Conservation (phyloP, 2,329 filamentous ascomycete genomes). For the Exophiala sideris region DNA sequence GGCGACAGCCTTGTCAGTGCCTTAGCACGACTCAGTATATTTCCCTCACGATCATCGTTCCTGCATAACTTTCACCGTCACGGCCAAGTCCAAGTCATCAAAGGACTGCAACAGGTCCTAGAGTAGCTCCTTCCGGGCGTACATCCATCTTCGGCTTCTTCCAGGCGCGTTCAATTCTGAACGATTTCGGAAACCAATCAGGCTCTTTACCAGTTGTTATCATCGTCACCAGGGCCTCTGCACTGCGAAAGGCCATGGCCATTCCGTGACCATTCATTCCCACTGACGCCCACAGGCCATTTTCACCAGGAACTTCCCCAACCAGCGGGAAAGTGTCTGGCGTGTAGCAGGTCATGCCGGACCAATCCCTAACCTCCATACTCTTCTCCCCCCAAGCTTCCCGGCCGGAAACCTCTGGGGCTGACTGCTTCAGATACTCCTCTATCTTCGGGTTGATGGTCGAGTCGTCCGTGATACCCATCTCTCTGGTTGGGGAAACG, state of each 20-base stretch:
- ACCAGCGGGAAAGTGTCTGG: constrained; percentile 47
- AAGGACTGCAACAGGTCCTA: no score
- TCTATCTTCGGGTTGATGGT: constrained; percentile 41
- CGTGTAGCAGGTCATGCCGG: constrained; percentile 49
- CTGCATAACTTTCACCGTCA: no score
- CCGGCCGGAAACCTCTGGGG: neutral
- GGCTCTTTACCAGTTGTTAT: constrained; percentile 25
- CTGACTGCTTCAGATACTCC: constrained; percentile 28
- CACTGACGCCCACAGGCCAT: constrained; percentile 48
- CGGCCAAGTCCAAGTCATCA: no score
- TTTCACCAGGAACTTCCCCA: constrained; percentile 39
- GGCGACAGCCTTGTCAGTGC: no score
- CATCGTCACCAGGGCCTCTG: constrained; percentile 43
- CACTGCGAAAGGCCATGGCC: constrained; percentile 49
- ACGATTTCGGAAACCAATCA: constrained; percentile 10
- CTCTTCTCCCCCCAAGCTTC: neutral
- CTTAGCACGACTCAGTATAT: no score
- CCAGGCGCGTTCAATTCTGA: constrained; percentile 7
- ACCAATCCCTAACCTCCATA: constrained; percentile 34
- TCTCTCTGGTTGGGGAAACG: constrained; percentile 17
- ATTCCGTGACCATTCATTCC: constrained; percentile 50
- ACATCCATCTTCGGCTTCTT: neutral
- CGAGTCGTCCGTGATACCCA: constrained; percentile 40
- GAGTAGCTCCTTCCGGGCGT: neutral
- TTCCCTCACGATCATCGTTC: no score